A percentile compares a stretch with the other conserved stretches of the same genome.
phyloP scores from a whole-genome alignment of 2,329 filamentous ascomycete genomes.

The Akanthomyces lecanii region DNA sequence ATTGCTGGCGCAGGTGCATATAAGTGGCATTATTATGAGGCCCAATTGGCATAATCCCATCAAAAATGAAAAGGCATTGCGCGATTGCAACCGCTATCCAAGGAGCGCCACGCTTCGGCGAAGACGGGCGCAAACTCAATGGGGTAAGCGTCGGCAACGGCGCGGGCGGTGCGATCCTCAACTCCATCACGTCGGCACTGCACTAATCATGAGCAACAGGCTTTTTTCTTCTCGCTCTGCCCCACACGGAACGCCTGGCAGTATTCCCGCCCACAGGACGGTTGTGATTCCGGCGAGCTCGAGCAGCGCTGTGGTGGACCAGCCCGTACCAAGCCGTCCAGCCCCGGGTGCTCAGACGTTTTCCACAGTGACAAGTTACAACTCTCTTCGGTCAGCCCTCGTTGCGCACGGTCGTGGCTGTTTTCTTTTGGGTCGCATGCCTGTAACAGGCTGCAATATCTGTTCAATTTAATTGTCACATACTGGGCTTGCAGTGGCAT shows the following conservation, averaged over 20 bases:
- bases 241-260: conserved; percentile 13
- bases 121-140: not conserved
- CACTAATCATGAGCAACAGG: conserved; percentile 1
- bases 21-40: not conserved
- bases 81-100: not conserved
- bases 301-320: not conserved
- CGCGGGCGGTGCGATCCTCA: conserved; percentile 10
- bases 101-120: not conserved
- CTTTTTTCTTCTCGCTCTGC: conserved; percentile 4
- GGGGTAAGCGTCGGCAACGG: not conserved
- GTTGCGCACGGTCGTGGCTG: conserved; percentile 8
- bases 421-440: conserved; percentile 10
- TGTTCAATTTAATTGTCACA: conserved; percentile 11
- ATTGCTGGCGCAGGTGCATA: not conserved
- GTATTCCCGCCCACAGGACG: conserved; percentile 15
- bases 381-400: conserved; percentile 7
- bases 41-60: not conserved
- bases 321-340: conserved; percentile 10
- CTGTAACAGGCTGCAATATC: conserved; percentile 12
- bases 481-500: conserved; percentile 4
- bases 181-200: conserved; percentile 11
- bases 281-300: conserved; percentile 11
- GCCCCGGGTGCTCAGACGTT: conserved; percentile 11
- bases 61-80: not conserved
- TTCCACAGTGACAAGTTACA: conserved; percentile 7